Base-by-base conservation (phyloP, 225 moss, liverwort and hornwort genomes). In the Straminergon stramineum region DNA sequence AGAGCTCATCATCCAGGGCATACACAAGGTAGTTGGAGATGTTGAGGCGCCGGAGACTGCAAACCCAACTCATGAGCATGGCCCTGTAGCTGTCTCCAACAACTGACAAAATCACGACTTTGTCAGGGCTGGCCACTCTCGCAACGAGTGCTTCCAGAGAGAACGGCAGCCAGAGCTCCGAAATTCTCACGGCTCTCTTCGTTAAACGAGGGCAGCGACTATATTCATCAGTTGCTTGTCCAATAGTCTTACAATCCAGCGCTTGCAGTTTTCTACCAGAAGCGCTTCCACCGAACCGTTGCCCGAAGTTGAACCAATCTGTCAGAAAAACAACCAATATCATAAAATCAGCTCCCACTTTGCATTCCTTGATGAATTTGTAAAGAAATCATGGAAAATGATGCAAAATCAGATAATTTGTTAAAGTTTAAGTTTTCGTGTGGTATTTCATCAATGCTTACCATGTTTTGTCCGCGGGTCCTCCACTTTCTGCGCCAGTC, bases 41-140 rank as follows among this genome's bases (percentile, higher is more conserved):
- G 79, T 94, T 92, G 41, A 97, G 95, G 73, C 95, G 94, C 63
- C 95, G 95, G 84, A 99, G 91, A 81, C 99, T 93, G 89, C 99
- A 99, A 89, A 96, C 95, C 99, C 99, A 97, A 88, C 97, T 99
- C 99, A 99, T 97, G 67, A 99, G 97, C 96, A 99, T 94, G 75
- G 95, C 94, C 58, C 97, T 92, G 83, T 99, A 99, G 91, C 94
- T 99, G 86, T 97, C 95, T 73, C 99, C 99, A 90, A 92, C 96
- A 73, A 99, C 94, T 63, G 97, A 95, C 89, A 99, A 83, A 82
- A 97, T 92, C 80, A 99, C 95, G 64, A 97, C 95, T 68, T 96
- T 97, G 82, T 96, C 92, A 48, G 94, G 92, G 88, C 91, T 96
- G 71, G 97, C 95, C 84, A 96, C 93, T 90, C 93, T 94, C 70